These are phyloP conservation scores for Scenedesmus sp. DNA, from an alignment of 163 green algal species.

Conservation along the genomic window DNA sequence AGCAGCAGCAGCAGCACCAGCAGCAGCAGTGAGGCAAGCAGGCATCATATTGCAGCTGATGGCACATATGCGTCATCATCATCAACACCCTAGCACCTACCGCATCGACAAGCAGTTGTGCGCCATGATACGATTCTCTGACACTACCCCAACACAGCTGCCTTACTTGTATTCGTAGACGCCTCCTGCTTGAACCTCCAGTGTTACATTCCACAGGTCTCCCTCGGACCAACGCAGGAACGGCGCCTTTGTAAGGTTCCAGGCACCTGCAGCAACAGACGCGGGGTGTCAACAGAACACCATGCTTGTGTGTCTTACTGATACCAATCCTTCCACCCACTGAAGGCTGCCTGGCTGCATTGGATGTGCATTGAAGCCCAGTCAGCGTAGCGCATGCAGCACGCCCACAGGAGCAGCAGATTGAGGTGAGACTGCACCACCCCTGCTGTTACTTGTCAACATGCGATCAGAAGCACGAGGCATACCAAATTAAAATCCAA, in stretches of 20 bases:
- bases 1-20: slow-evolving; percentile 8
- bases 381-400: background rate
- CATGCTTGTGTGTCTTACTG: too few species aligned
- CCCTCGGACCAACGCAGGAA: slow-evolving; percentile 53
- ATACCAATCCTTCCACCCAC: too few species aligned
- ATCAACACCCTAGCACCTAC: background rate
- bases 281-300: too few species aligned
- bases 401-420: too few species aligned
- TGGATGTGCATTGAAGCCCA: background rate
- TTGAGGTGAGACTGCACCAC: too few species aligned
- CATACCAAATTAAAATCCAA: too few species aligned
- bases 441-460: too few species aligned
- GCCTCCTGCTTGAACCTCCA: slow-evolving; percentile 42
- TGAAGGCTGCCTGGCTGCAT: too few species aligned
- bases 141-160: background rate
- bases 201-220: slow-evolving; percentile 53
- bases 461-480: background rate
- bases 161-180: slow-evolving; percentile 59
- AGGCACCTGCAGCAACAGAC: slow-evolving; percentile 53
- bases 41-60: background rate
- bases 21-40: background rate
- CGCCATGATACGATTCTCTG: background rate
- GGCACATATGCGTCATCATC: background rate
- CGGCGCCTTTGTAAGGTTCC: slow-evolving; percentile 50
- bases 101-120: background rate